These are phyloP conservation scores for Metschnikowia kofuensis DNA, from an alignment of 805 yeast species.

Conservation along the genomic window DNA sequence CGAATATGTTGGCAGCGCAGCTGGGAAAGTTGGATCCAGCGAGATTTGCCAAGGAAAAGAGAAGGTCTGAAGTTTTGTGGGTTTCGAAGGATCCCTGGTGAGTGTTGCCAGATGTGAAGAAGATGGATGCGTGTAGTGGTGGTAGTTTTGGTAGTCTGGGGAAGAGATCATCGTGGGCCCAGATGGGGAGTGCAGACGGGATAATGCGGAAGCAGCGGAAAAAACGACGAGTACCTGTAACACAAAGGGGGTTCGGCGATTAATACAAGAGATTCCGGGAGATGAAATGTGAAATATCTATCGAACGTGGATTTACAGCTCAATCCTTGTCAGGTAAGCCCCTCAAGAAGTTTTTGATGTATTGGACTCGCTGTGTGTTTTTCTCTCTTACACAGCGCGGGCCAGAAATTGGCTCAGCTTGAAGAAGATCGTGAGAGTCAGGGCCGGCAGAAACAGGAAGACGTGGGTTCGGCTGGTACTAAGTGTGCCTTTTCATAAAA, in stretches of 20 bases:
- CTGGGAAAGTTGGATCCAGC: neutral
- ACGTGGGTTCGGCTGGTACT: no score
- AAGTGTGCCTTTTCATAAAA: no score
- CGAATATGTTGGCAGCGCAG: neutral
- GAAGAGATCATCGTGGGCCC: constrained; percentile 23
- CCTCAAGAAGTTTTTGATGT: no score
- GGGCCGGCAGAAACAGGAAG: no score
- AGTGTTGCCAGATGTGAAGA: neutral
- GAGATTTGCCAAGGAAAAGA: neutral
- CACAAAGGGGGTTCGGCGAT: neutral
- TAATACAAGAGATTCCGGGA: no score
- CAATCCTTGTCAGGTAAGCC: no score
- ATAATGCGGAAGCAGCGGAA: neutral
- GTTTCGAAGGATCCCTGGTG: neutral
- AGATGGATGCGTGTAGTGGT: neutral
- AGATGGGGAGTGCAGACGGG: neutral
- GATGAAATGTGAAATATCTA: no score
- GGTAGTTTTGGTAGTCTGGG: constrained; percentile 1
- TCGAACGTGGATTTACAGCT: no score
- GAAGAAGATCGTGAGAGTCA: no score
- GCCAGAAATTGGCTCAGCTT: no score
- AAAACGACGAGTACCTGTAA: neutral
- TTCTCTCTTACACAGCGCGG: no score
- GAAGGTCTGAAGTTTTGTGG: neutral
- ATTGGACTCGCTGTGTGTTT: no score